These are phyloP conservation scores for Myotisia sp. DNA, from an alignment of 2,329 filamentous ascomycete genomes.

Conservation along the genomic window DNA sequence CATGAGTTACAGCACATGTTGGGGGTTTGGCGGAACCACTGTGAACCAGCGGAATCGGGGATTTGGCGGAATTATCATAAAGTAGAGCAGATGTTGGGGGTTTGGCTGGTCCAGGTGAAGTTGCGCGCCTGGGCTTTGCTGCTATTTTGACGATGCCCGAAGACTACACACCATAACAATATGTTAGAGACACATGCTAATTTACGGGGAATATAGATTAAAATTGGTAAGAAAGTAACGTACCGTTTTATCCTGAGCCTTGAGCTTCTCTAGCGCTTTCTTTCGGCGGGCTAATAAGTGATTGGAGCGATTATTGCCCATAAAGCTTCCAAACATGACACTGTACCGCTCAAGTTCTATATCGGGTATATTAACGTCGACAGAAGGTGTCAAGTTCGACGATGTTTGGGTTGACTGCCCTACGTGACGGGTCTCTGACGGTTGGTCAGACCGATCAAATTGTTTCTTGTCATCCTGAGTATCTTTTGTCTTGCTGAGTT, in stretches of 20 bases:
- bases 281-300: conserved; percentile 23
- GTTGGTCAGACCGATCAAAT: conserved; percentile 3
- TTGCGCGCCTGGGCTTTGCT: conserved; percentile 22
- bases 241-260: conserved; percentile 36
- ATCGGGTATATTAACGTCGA: conserved; percentile 68
- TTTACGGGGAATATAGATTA: not conserved
- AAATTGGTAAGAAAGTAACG: conserved; percentile 10
- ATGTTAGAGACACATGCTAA: not conserved
- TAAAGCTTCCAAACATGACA: conserved; percentile 73
- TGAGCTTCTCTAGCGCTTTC: conserved; percentile 35
- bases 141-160: not conserved
- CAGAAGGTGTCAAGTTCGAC: conserved; percentile 25
- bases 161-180: not conserved
- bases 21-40: conserved; percentile 21
- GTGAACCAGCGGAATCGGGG: too few relatives aligned
- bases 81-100: conserved; percentile 28
- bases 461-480: conserved; percentile 5
- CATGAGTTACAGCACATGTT: conserved; percentile 27
- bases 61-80: too few relatives aligned
- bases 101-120: conserved; percentile 23
- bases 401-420: conserved; percentile 7
- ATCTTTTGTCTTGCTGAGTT: conserved; percentile 5
- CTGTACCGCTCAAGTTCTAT: conserved; percentile 79
- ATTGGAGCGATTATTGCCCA: conserved; percentile 35
- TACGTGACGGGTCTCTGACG: conserved; percentile 3